Percentiles rank a stretch among this genome's conserved stretches.
phyloP scores from a whole-genome alignment of 169 alveolate genomes.

The Babesia microti region DNA sequence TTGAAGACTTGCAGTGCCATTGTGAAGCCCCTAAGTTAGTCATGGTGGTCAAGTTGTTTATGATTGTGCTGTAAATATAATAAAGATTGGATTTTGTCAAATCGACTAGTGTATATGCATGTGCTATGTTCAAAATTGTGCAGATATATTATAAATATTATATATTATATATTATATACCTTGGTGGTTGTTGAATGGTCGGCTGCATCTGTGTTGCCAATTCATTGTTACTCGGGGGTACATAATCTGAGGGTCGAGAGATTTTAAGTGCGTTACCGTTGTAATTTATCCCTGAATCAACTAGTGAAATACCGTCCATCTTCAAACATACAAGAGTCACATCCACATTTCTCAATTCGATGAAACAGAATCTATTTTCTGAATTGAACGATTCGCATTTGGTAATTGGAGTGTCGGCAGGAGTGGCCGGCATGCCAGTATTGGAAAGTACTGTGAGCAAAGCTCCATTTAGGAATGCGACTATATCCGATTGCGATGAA shows the following conservation, averaged over 20 bases:
- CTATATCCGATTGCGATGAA: conserved; percentile 44
- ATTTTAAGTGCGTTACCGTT: conserved; percentile 60
- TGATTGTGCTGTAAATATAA: no score
- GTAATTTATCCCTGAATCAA: conserved; percentile 41
- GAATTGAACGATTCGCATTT: conserved; percentile 59
- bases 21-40: conserved; percentile 7
- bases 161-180: not conserved
- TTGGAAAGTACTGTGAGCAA: conserved; percentile 33
- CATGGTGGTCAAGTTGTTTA: conserved; percentile 16
- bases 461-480: conserved; percentile 50
- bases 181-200: conserved; percentile 18
- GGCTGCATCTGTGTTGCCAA: conserved; percentile 38
- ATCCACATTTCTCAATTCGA: conserved; percentile 65
- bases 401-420: conserved; percentile 40
- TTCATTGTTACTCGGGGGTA: conserved; percentile 64
- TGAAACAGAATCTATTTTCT: conserved; percentile 63
- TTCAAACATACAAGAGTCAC: conserved; percentile 63
- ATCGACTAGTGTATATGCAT: conserved; percentile 39
- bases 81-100: conserved; percentile 34
- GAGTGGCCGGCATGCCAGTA: conserved; percentile 17
- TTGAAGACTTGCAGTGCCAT: conserved; percentile 44
- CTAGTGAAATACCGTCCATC: conserved; percentile 51
- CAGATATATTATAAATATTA: conserved; percentile 2
- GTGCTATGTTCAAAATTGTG: conserved; percentile 13
- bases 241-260: conserved; percentile 70